A percentile compares a stretch with the other conserved stretches of the same genome.
Evolutionary conservation across 192 early-diverging fungal species (phyloP).

Genomic region (Haplosporangium gracile): DNA sequence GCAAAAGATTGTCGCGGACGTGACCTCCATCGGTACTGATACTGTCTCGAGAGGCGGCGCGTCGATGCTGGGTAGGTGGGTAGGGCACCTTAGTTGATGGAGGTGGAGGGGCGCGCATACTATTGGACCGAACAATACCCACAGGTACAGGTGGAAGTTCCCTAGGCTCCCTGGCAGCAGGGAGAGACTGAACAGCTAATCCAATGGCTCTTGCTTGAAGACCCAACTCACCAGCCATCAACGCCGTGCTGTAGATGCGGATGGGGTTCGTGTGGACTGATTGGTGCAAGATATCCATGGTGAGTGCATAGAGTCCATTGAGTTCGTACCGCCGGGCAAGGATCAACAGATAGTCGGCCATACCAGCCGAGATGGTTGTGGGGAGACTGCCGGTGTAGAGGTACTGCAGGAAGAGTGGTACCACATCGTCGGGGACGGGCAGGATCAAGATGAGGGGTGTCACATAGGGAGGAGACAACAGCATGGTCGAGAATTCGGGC

Average conservation of each 20-base stretch:
- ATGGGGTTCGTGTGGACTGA: conserved; percentile 4
- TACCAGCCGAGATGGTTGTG: conserved; percentile 4
- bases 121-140: not conserved
- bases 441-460: conserved; percentile 17
- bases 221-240: conserved; percentile 24
- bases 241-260: conserved; percentile 15
- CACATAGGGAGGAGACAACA: conserved; percentile 30
- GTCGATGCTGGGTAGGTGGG: not conserved
- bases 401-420: conserved; percentile 25
- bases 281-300: conserved; percentile 24
- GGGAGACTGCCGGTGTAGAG: conserved; percentile 19
- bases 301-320: conserved; percentile 20
- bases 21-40: conserved; percentile 16
- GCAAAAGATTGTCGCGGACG: conserved; percentile 3
- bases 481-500: conserved; percentile 19
- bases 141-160: not conserved
- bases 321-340: conserved; percentile 19
- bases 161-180: not conserved
- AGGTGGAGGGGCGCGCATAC: not conserved
- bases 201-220: conserved; percentile 12
- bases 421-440: conserved; percentile 16
- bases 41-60: conserved; percentile 2
- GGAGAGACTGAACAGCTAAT: not conserved
- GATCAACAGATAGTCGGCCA: conserved; percentile 25
- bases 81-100: not conserved